phyloP scores from a whole-genome alignment of 2,329 filamentous ascomycete species.

The Albifimbria verrucaria region DNA sequence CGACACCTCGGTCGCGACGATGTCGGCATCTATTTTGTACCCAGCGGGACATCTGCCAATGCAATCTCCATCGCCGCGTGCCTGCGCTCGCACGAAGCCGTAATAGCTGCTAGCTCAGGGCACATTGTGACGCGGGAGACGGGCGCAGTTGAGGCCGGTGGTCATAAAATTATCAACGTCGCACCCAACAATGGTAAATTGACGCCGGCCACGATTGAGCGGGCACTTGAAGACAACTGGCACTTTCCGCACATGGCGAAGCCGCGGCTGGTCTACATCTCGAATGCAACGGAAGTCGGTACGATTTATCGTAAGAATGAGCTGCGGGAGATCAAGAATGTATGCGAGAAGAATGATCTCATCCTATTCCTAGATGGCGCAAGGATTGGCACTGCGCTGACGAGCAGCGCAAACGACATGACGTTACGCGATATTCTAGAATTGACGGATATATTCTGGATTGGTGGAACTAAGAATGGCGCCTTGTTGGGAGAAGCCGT shows the following conservation, averaged over 20 bases:
- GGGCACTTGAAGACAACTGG: conserved; percentile 43
- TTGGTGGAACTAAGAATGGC: conserved; percentile 50
- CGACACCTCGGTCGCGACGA: conserved; percentile 31
- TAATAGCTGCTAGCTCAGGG: conserved; percentile 46
- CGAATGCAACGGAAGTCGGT: conserved; percentile 48
- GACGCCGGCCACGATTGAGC: conserved; percentile 37
- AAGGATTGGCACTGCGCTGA: conserved; percentile 40
- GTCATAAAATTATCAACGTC: conserved; percentile 50
- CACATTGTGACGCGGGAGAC: conserved; percentile 49
- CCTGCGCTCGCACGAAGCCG: conserved; percentile 46
- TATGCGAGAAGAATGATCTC: conserved; percentile 38
- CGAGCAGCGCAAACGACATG: conserved; percentile 39
- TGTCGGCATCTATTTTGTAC: conserved; percentile 48
- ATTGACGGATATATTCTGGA: conserved; percentile 51
- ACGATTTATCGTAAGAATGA: conserved; percentile 44
- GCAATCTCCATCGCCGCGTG: conserved; percentile 50
- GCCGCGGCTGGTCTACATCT: conserved; percentile 48
- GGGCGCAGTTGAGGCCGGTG: conserved; percentile 47
- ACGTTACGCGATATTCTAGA: conserved; percentile 41
- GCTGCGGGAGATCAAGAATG: conserved; percentile 34
- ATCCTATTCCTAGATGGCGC: conserved; percentile 47
- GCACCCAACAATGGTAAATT: conserved; percentile 43
- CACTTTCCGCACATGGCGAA: conserved; percentile 51
- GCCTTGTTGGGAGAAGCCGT: conserved; percentile 48
- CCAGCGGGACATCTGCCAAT: conserved; percentile 49